Evolutionary conservation across 768 basidiomycete genomes (phyloP).

Genomic region (Baorangia bicolor): DNA sequence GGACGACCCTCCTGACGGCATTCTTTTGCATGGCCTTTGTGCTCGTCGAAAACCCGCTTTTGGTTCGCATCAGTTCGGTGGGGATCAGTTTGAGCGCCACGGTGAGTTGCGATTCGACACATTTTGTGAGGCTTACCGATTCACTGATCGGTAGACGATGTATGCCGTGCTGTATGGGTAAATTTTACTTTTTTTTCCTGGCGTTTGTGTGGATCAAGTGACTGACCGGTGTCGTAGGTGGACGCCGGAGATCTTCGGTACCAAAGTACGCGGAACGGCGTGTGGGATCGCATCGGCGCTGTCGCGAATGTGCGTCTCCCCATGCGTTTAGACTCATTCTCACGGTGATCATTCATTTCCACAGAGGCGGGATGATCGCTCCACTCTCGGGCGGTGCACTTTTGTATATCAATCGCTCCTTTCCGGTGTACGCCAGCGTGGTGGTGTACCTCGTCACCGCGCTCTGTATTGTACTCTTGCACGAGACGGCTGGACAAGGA

Average conservation of each 20-base stretch:
- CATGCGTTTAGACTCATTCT: too few species aligned
- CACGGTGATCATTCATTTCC: too few species aligned
- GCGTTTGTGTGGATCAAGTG: neutral
- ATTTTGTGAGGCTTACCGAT: neutral
- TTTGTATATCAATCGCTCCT: too few species aligned
- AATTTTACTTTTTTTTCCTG: neutral
- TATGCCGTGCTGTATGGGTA: constrained; percentile 82
- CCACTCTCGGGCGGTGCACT: too few species aligned
- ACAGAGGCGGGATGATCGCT: too few species aligned
- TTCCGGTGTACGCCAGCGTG: too few species aligned
- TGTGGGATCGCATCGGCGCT: constrained; percentile 86
- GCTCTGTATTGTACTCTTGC: too few species aligned
- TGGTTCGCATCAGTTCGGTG: too few species aligned
- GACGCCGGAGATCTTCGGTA: constrained; percentile 85
- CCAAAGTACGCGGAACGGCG: constrained; percentile 84
- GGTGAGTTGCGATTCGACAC: constrained; percentile 10
- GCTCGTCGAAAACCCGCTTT: constrained; percentile 50
- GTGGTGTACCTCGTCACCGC: too few species aligned
- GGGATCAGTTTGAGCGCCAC: constrained; percentile 77
- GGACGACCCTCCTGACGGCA: constrained; percentile 73
- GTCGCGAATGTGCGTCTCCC: constrained; percentile 70
- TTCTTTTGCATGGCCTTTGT: constrained; percentile 72
- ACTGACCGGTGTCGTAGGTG: constrained; percentile 39
- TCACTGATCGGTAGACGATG: constrained; percentile 53
- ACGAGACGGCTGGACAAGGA: too few species aligned